Base-by-base conservation (phyloP, 1,284 basidiomycete genomes). In the Ganoderma leucocontextum region DNA sequence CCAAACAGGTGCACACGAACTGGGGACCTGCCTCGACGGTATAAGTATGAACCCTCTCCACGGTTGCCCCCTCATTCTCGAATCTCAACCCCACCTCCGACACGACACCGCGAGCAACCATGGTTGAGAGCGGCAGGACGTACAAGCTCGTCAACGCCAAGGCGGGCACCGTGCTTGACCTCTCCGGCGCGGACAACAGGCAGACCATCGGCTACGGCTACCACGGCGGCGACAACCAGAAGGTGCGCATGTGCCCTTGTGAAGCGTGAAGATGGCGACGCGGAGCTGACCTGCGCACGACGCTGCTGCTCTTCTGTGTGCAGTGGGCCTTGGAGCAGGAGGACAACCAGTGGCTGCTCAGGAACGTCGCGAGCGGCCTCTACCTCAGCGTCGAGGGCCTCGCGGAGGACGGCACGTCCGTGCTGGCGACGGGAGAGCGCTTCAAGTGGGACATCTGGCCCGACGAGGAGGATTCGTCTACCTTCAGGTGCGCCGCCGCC, bases 111-210 rank as follows among this genome's bases (percentile, higher is more conserved):
- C 10, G 22, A 49, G 3, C 10, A 13, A 47, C 19, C n/a, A 49
- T 49, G 47, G 10, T 49, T 9, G 7, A 49, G 22, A 49, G 47
- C 62, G 73, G 73, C 60, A 66, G 64, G 35, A 58, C 66, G 5
- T 89, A 87, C 80, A 80, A 73, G 55, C 80, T 90, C 73, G 80
- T 76, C 59, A 90, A 89, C 77, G 80, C 75, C 72, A 84, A 86
- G 75, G 78, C 80, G 17, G 82, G 82, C 5, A 89, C 83, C 7
- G 85, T 81, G 49, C 66, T 88, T n/a, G 87, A 89, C 74, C 82
- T 89, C 60, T 88, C 86, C 22, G 86, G 84, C 1, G 78, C 66
- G 5, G 53, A 65, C 38, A 85, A 89, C 72, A 80, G 84, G 65
- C 74, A 57, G 15, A 81, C 85, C 55, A 80, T 89, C 71, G 88